phyloP scores from a whole-genome alignment of 176 grass and related monocot genomes.

The Raddia guianensis region DNA sequence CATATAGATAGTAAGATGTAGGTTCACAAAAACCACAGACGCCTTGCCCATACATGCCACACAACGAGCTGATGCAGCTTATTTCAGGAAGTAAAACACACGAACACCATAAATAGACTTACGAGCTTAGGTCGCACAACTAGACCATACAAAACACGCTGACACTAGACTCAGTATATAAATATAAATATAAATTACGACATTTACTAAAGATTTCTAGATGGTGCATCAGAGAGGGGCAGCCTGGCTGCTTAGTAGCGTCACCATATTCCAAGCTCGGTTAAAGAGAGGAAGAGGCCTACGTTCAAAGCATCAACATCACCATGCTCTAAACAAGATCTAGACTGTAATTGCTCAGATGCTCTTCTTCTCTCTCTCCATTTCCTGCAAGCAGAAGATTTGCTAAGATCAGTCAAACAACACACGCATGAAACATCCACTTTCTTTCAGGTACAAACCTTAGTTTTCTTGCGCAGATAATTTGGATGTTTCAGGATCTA shows the following conservation, averaged over 20 bases:
- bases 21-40: neutral
- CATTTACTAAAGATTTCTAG: neutral
- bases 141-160: constrained; percentile 8
- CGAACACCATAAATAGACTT: neutral
- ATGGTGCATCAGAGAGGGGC: constrained; percentile 22
- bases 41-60: neutral
- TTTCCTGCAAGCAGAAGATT: constrained; percentile 27
- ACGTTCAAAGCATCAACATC: constrained; percentile 5
- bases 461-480: neutral
- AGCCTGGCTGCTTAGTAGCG: constrained; percentile 3
- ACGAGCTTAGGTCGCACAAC: neutral
- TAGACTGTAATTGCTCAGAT: neutral
- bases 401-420: neutral
- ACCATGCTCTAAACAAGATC: neutral
- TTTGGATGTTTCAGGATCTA: constrained; percentile 46
- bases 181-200: neutral
- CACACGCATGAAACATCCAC: neutral
- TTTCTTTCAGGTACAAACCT: constrained; percentile 21
- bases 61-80: neutral
- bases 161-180: neutral
- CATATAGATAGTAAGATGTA: neutral
- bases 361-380: constrained; percentile 20
- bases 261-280: constrained; percentile 17
- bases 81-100: neutral
- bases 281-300: constrained; percentile 2